Evolutionary conservation across 768 basidiomycete species (phyloP), one percentile per base, ranked within the genome.

Genomic region (Tremella mesenterica): DNA sequence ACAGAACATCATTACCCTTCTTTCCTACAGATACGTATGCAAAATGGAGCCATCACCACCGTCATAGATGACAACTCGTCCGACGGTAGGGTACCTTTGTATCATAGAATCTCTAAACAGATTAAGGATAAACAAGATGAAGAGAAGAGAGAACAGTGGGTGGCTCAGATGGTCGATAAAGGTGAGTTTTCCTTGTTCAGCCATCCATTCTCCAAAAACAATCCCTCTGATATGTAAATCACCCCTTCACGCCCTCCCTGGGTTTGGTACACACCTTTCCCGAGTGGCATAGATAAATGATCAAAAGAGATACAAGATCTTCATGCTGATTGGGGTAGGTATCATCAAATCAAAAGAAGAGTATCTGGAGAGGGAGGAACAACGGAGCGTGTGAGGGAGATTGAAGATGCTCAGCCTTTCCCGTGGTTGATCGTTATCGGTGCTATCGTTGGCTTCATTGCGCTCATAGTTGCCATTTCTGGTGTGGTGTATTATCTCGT

Each of bases 1-100:
- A 83, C 77, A 53, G 93, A 96, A 73, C 85, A 84, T 61, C 79
- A 92, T 73, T 99, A 88, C 76, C 93, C 93, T 2, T 88, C 90
- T 2, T 95, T 93, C 77, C 81, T 99, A 39, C 48, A 47, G 34
- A 60, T 75, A 47, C 49, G 59, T 18, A 52, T 56, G 16, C 39
- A 54, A 5, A 49, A 39, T 16, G 48, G 56, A 4, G 54, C 53
- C 27, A 41, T 45, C 12, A 25, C 48, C 33, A 62, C 62, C 39
- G 47, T 43, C n/a, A 67, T 74, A 53, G 57, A 74, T 48, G 48
- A 57, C 5, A 45, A 47, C 18, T 59, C 65, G 4, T 66, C 50
- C 12, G 76, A 76, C 56, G 74, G 74, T n/a, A 68, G 75, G 31
- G 65, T 72, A 8, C 51, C 57, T 14, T 62, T 74, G 26, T 71